These are phyloP conservation scores for Epichloe glyceriae DNA, from an alignment of 2,329 filamentous ascomycete species.

Conservation along the genomic window DNA sequence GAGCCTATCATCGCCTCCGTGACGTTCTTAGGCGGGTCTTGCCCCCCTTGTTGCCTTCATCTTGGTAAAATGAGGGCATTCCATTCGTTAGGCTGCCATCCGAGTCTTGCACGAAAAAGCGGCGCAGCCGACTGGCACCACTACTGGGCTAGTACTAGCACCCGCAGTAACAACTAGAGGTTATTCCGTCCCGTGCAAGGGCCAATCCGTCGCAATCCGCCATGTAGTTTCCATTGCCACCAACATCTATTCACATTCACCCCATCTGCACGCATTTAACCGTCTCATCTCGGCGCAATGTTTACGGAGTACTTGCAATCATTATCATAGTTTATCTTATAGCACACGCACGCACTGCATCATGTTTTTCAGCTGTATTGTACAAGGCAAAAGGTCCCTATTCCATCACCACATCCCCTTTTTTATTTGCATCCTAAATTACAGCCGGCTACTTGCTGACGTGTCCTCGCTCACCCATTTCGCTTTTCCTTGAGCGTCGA, in stretches of 20 bases:
- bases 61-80: neutral
- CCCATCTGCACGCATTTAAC: neutral
- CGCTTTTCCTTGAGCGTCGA: conserved; percentile 29
- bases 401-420: neutral
- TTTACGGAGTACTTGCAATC: too few species aligned
- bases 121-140: too few species aligned
- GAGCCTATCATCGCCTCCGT: too few species aligned
- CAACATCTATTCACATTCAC: too few species aligned
- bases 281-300: neutral
- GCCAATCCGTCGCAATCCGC: too few species aligned
- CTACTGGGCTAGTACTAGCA: too few species aligned
- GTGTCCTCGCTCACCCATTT: conserved; percentile 23
- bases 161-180: too few species aligned
- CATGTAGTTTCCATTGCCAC: too few species aligned
- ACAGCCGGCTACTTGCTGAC: conserved; percentile 20
- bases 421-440: conserved; percentile 5
- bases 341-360: neutral
- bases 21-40: too few species aligned
- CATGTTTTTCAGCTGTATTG: conserved; percentile 1
- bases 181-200: too few species aligned
- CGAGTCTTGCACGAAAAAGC: too few species aligned
- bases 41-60: neutral
- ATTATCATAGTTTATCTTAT: neutral
- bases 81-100: neutral
- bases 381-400: neutral